Percentiles rank a stretch among this genome's conserved stretches.
Conservation (phyloP, 345 rosid species). For the Eucalyptus tenuipes region DNA sequence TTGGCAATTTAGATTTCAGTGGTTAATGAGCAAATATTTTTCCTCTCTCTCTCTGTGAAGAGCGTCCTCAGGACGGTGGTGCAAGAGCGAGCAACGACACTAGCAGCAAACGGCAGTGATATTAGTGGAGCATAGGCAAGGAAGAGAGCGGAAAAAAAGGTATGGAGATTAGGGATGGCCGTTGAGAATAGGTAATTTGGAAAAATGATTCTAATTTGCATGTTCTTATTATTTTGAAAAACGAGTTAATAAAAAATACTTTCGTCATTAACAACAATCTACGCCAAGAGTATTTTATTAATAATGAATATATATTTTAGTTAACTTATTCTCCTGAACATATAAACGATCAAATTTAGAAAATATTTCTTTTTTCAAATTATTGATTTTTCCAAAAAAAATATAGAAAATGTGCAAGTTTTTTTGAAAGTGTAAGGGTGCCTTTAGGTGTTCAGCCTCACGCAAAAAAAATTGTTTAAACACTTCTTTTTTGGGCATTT, state of each 20-base stretch:
- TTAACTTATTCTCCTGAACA: fast-evolving
- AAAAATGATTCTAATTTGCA: no score
- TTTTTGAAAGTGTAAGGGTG: neutral
- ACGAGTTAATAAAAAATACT: neutral
- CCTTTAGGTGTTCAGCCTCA: neutral
- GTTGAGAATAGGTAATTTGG: no score
- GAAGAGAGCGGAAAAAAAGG: no score
- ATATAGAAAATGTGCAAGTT: fast-evolving
- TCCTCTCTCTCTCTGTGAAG: no score
- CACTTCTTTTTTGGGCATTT: neutral
- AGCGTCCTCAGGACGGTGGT: no score
- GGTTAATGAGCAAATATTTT: no score
- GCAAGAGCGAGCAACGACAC: no score
- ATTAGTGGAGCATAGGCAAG: no score
- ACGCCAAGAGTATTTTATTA: neutral
- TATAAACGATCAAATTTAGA: no score
- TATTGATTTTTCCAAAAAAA: neutral
- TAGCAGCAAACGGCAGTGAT: no score
- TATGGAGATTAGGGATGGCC: no score
- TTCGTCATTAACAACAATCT: fast-evolving
- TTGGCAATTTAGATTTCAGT: no score
- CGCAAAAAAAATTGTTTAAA: fast-evolving
- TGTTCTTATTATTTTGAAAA: neutral
- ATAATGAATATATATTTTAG: neutral
- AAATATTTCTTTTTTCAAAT: neutral